Evolutionary conservation across 1,284 basidiomycete species (phyloP), one percentile per base, ranked within the genome.

Genomic region (Cryptococcus depauperatus): DNA sequence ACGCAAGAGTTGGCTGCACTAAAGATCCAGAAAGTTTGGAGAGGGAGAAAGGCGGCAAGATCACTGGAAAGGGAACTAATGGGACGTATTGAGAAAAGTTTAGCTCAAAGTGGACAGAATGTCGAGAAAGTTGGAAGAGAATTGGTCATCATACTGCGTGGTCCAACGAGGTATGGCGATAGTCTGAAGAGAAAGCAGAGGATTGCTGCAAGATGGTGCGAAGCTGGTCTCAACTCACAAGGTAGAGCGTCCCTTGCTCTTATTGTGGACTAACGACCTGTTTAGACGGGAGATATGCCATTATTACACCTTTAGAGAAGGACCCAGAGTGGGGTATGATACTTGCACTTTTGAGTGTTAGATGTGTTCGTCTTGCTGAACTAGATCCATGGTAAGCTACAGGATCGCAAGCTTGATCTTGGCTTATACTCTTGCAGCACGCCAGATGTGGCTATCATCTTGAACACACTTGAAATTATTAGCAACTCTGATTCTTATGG

Each of bases 1-100:
- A 46, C 41, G n/a, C 52, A 62, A 28, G 60, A 66, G 19, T 37
- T 46, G 8, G 57, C 64, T 1, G 65, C 64, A 0, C 29, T 54
- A 5, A 37, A 43, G 0, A 59, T 71, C 5, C 69, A 71, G 50
- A 48, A 58, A n/a, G 46, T 62, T 14, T 71, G 66, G 68, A 47
- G 68, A 34, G 68, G 66, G 0, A 50, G 59, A 7, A 41, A 40
- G 21, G 55, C 39, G 21, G 46, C 42, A 4, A 14, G 21, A 23
- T 9, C 32, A 44, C 3, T 40, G 45, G 16, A 33, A 32, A 32
- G 37, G 37, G 26, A 21, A n/a, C n/a, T 57, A 26, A 33, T 59
- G 41, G 30, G 26, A 37, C 33, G 41, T 26, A 22, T 46, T 41
- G 38, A 46, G 37, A 6, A 14, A 14, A 16, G 21, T 7, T 32